These are phyloP conservation scores for Chrysochromulina tobinii DNA, from an alignment of 78 protist species.

Conservation along the genomic window DNA sequence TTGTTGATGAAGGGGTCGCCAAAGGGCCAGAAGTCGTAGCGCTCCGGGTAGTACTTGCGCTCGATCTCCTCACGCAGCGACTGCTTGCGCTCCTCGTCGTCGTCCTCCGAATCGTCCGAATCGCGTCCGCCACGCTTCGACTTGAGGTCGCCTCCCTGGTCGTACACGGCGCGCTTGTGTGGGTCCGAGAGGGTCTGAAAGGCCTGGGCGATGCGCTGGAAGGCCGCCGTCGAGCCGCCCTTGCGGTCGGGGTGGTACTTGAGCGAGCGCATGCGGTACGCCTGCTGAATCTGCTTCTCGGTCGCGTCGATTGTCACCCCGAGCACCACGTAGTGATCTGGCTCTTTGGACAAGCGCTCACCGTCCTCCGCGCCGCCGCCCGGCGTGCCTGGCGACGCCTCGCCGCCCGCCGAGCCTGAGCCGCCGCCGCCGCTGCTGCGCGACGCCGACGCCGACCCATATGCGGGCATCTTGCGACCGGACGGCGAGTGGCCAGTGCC, in stretches of 20 bases:
- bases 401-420: background rate
- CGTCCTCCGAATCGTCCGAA: background rate
- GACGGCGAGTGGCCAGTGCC: background rate
- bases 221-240: background rate
- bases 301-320: slow-evolving; percentile 31
- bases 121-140: background rate
- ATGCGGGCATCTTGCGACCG: too few species aligned
- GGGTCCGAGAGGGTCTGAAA: background rate
- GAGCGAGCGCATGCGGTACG: slow-evolving; percentile 22
- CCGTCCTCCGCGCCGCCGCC: background rate
- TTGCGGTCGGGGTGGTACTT: slow-evolving; percentile 34
- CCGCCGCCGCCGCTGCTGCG: background rate
- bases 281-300: slow-evolving; percentile 21
- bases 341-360: background rate
- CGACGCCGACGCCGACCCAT: too few species aligned
- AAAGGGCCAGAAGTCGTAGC: slow-evolving; percentile 19
- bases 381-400: background rate
- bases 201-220: slow-evolving; percentile 33
- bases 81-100: background rate
- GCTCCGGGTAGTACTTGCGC: background rate
- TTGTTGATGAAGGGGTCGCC: slow-evolving; percentile 19
- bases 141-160: slow-evolving; percentile 6
- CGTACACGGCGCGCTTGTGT: slow-evolving; percentile 3
- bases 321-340: slow-evolving; percentile 29
- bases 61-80: background rate